Evolutionary conservation across 108 stramenopile species (phyloP).

Genomic region (Cyclotella sp.): DNA sequence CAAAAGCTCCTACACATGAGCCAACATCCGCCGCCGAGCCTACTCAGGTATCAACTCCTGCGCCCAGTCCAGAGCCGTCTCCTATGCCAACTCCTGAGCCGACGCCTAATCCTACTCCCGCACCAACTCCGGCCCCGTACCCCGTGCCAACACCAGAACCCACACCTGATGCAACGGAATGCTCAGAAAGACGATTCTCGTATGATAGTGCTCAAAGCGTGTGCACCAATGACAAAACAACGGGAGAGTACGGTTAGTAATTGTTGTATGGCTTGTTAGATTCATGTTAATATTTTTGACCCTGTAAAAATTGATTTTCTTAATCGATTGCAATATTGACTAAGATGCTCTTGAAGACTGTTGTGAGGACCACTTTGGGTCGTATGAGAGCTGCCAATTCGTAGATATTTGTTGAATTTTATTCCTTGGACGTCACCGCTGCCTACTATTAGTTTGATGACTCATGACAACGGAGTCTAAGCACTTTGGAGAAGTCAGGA

Average conservation of each 20-base stretch:
- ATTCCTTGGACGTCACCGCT: neutral
- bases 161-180: neutral
- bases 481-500: no score
- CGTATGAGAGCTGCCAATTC: neutral
- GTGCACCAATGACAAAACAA: neutral
- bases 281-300: neutral
- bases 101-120: neutral
- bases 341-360: neutral
- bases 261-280: neutral
- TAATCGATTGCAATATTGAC: neutral
- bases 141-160: neutral
- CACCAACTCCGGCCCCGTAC: neutral
- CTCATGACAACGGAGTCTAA: neutral
- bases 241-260: neutral
- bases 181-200: constrained; percentile 1
- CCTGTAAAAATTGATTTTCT: neutral
- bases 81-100: neutral
- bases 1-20: no score
- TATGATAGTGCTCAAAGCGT: neutral
- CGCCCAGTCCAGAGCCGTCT: neutral
- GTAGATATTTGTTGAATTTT: neutral
- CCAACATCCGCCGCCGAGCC: neutral
- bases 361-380: neutral
- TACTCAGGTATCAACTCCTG: neutral
- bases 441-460: neutral